These are phyloP conservation scores for Macrocybe gigantea DNA, from an alignment of 768 basidiomycete genomes.

Conservation along the genomic window DNA sequence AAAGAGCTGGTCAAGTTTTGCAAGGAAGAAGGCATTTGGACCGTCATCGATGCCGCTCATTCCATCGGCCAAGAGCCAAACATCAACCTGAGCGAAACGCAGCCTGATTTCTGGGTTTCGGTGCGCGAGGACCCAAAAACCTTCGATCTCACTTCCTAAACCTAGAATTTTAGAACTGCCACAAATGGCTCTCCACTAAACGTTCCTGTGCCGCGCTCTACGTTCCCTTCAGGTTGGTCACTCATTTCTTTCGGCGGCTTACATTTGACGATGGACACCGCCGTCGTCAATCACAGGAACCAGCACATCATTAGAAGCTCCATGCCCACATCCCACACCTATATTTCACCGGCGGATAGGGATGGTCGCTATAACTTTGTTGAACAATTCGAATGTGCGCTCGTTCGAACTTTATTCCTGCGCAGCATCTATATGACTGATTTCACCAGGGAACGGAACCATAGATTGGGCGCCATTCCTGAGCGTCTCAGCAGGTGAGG, in stretches of 20 bases:
- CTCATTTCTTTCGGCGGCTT: neutral
- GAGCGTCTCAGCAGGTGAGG: constrained; percentile 44
- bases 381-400: constrained; percentile 34
- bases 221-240: constrained; percentile 48
- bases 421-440: neutral
- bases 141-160: neutral
- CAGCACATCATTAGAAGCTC: constrained; percentile 56
- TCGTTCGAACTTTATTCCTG: neutral
- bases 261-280: neutral
- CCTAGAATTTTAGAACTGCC: constrained; percentile 51
- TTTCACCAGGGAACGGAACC: constrained; percentile 47
- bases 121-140: constrained; percentile 29
- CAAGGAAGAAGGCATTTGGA: constrained; percentile 55
- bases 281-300: constrained; percentile 34
- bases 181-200: constrained; percentile 81
- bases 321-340: constrained; percentile 51
- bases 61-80: constrained; percentile 71
- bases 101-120: constrained; percentile 78
- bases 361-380: constrained; percentile 29
- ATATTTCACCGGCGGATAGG: constrained; percentile 37
- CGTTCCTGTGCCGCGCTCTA: constrained; percentile 68
- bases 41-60: constrained; percentile 79
- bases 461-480: constrained; percentile 44
- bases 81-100: constrained; percentile 47
- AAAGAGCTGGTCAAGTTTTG: constrained; percentile 63